These are phyloP conservation scores for Boletus eberwhitei DNA, from an alignment of 768 basidiomycete species.

Conservation along the genomic window DNA sequence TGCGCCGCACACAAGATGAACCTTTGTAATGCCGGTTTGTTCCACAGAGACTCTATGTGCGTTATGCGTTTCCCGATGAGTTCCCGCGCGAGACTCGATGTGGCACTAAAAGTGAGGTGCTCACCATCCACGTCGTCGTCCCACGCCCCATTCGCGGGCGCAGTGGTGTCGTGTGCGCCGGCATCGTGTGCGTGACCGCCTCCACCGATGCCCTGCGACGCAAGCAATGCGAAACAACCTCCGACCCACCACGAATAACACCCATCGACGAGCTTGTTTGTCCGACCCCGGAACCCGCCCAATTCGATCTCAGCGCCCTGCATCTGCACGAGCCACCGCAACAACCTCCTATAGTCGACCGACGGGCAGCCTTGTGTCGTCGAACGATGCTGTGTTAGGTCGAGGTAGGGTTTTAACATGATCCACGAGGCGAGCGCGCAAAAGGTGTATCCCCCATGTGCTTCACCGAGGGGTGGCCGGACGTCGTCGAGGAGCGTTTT, in stretches of 20 bases:
- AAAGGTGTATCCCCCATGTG: conserved; percentile 97
- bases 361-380: conserved; percentile 17
- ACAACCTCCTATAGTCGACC: conserved; percentile 57
- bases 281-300: conserved; percentile 90
- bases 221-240: conserved; percentile 77
- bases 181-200: neutral
- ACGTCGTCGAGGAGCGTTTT: conserved; percentile 39
- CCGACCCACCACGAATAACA: conserved; percentile 99
- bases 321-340: conserved; percentile 83
- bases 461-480: conserved; percentile 85
- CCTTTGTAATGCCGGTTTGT: conserved; percentile 75
- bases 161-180: neutral
- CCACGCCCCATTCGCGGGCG: conserved; percentile 49
- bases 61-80: neutral
- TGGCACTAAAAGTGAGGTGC: conserved; percentile 3
- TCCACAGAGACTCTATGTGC: conserved; percentile 44
- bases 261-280: conserved; percentile 98
- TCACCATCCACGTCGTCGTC: conserved; percentile 70
- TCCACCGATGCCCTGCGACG: conserved; percentile 48
- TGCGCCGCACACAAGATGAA: conserved; percentile 88
- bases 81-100: neutral
- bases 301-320: conserved; percentile 81
- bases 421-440: conserved; percentile 87
- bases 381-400: neutral
- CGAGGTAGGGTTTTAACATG: conserved; percentile 61